A percentile compares a stretch with the other conserved stretches of the same genome.
Conservation (phyloP, 345 rosid species). For the Eutrema japonicum region DNA sequence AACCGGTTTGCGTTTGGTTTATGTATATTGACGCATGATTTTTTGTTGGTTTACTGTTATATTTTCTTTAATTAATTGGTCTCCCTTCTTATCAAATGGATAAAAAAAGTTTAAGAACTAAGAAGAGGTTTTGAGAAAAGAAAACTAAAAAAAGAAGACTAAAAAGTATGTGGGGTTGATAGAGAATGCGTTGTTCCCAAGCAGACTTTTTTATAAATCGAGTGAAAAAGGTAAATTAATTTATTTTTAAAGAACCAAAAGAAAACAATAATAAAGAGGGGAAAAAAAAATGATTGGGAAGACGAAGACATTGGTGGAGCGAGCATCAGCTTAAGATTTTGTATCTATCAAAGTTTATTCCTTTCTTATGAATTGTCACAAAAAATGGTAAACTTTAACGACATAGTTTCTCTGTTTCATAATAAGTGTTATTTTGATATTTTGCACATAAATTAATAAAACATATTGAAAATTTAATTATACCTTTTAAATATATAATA, state of each 20-base stretch:
- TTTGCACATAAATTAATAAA: no score
- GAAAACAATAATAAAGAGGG: constrained; percentile 41
- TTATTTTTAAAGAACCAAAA: constrained; percentile 24
- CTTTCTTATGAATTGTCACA: constrained; percentile 33
- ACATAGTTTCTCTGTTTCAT: no score
- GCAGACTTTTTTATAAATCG: constrained; percentile 57
- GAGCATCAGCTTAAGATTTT: constrained; percentile 57
- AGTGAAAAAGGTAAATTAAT: constrained; percentile 37
- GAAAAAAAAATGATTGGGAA: constrained; percentile 48
- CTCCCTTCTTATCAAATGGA: constrained; percentile 18
- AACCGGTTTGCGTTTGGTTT: constrained; percentile 27
- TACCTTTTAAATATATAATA: no score
- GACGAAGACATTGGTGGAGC: constrained; percentile 67
- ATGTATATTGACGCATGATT: constrained; percentile 5
- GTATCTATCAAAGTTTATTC: constrained; percentile 46
- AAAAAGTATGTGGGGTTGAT: constrained; percentile 41
- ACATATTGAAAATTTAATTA: no score
- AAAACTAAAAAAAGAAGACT: constrained; percentile 24
- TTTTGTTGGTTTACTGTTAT: no score
- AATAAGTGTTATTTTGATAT: no score
- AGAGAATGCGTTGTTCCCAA: constrained; percentile 75
- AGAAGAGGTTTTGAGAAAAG: constrained; percentile 30
- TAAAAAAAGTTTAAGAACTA: constrained; percentile 14
- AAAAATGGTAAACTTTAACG: constrained; percentile 26
- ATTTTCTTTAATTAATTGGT: neutral